These are phyloP conservation scores for Apostasia shenzhenica DNA, from an alignment of 106 monocot genomes.

Conservation along the genomic window DNA sequence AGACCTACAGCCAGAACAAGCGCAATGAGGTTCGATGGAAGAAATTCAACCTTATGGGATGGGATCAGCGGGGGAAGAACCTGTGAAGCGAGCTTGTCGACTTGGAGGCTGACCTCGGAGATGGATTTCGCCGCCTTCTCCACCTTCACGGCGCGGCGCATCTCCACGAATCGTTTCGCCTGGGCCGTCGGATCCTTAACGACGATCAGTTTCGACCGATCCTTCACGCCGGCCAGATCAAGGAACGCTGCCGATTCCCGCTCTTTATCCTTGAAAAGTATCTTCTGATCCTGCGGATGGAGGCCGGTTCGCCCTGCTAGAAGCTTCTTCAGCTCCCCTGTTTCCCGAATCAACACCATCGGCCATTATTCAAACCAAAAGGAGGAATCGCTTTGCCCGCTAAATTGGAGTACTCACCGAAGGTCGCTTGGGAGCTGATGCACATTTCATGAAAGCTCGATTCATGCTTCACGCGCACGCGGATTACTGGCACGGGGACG, in stretches of 20 bases:
- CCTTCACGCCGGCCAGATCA: slow-evolving; percentile 71
- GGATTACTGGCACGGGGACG: slow-evolving; percentile 48
- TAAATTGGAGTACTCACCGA: slow-evolving; percentile 40
- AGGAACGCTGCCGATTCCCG: slow-evolving; percentile 55
- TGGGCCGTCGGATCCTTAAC: slow-evolving; percentile 59
- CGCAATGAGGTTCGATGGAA: background rate
- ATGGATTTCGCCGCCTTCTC: slow-evolving; percentile 65
- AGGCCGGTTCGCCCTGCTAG: slow-evolving; percentile 60
- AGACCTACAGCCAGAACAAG: slow-evolving; percentile 27
- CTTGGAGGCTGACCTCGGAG: slow-evolving; percentile 36
- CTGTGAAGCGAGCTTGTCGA: slow-evolving; percentile 67
- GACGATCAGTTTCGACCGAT: slow-evolving; percentile 69
- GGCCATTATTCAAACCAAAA: background rate
- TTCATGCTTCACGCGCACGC: slow-evolving; percentile 74
- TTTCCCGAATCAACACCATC: slow-evolving; percentile 7
- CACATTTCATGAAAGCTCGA: slow-evolving; percentile 67
- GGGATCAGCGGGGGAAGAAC: slow-evolving; percentile 10
- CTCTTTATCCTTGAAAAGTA: slow-evolving; percentile 81
- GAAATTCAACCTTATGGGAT: background rate
- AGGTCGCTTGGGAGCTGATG: slow-evolving; percentile 67
- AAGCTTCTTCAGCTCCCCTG: slow-evolving; percentile 91
- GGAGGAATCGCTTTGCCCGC: background rate
- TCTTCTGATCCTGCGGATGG: slow-evolving; percentile 76
- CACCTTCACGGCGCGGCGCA: slow-evolving; percentile 39
- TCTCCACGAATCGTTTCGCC: slow-evolving; percentile 62